Base-by-base conservation (phyloP, 371 early-diverging fungal genomes). In the Mortierella sp. region DNA sequence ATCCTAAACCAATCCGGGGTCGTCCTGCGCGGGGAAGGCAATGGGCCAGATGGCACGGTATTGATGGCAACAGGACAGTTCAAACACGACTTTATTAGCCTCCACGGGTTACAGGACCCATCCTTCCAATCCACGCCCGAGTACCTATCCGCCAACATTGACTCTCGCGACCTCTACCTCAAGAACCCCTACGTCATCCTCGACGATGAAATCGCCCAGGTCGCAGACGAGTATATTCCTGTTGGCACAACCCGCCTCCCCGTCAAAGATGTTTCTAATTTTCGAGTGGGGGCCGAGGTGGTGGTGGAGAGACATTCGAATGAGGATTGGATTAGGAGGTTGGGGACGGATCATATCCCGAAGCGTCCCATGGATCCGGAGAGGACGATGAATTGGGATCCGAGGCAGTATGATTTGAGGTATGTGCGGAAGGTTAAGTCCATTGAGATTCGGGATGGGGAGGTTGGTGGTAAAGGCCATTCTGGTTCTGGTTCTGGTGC, bases 21-120 rank as follows among this genome's bases (percentile, higher is more conserved):
- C 14, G 81, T 79, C 3, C 70, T 84, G 8, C 76, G 85, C 3
- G 85, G 85, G 8, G 85, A 84, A 24, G 85, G 85, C 21, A 84
- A 84, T 56, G 75, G 79, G 1, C 74, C 78, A 14, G 10, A 68
- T 14, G 86, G 82, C 2, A 85, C 80, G 4, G 56, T 79, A 18
- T 18, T 81, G 29, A 75, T 77, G 48, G 82, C 86, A 0, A 75
- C 44, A 54, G 86, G 82, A 5, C 75, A 77, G 46, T 85, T 82
- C 56, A 70, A 68, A 48, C 82, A 85, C 32, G 86, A 85, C 35
- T 85, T 82, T 32, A 82, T 85, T 21, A 43, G 68, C 48, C 14
- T 85, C 46, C 54, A 85, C 29, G 82, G 82, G 0, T 21, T 85
- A 8, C 68, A 82, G 27, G 86, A 85, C 43, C 44, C 82, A 21